These are phyloP conservation scores for Pisolithus sp. DNA, from an alignment of 768 basidiomycete species.

Conservation along the genomic window DNA sequence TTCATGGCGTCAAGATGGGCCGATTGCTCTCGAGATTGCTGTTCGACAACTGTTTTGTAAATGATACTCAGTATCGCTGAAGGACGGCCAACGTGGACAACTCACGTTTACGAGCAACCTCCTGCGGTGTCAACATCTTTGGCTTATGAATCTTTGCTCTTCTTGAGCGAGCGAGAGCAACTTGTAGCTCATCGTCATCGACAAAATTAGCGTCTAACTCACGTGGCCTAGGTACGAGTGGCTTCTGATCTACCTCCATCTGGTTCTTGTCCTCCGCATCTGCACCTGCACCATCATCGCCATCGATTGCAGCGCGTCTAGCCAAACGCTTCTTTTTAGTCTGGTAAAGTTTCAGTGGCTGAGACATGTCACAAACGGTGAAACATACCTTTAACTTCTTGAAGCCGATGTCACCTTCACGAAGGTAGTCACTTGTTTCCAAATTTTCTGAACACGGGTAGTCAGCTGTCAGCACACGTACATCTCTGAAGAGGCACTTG, in stretches of 20 bases:
- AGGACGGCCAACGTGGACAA: conserved; percentile 4
- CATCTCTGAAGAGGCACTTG: conserved; percentile 34
- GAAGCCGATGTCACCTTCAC: conserved; percentile 90
- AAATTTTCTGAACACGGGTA: conserved; percentile 58
- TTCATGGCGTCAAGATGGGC: conserved; percentile 34
- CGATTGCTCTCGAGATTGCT: conserved; percentile 50
- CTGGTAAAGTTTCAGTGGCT: conserved; percentile 31
- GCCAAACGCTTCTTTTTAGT: conserved; percentile 89
- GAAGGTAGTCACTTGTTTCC: conserved; percentile 78
- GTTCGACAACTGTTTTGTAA: conserved; percentile 48
- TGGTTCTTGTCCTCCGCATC: conserved; percentile 18
- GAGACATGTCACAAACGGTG: background rate
- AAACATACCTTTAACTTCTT: conserved; percentile 81
- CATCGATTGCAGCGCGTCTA: conserved; percentile 44
- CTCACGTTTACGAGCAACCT: conserved; percentile 72
- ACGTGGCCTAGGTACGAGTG: conserved; percentile 58
- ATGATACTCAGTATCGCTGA: conserved; percentile 2
- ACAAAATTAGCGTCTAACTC: conserved; percentile 87
- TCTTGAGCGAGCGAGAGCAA: conserved; percentile 80
- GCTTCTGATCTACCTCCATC: conserved; percentile 80
- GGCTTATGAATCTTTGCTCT: conserved; percentile 72
- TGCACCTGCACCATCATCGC: conserved; percentile 29
- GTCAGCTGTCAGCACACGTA: background rate
- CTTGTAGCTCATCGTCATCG: conserved; percentile 97
- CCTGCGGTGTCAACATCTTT: conserved; percentile 75